Evolutionary conservation across 805 yeast species (phyloP).

Genomic region (Priceomyces haplophilus): DNA sequence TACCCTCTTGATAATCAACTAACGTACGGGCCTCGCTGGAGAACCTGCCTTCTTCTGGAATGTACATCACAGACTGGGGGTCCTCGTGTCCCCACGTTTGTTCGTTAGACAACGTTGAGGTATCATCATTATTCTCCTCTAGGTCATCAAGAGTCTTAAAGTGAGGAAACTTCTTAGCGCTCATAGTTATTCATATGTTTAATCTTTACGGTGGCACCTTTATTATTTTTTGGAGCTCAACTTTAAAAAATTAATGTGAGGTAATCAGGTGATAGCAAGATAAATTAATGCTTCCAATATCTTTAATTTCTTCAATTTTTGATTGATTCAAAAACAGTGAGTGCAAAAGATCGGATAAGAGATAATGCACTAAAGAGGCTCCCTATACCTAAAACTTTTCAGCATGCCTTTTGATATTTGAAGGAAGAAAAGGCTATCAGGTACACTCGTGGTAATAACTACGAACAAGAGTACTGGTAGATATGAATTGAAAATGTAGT

Average conservation of each 20-base stretch:
- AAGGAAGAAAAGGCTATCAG: too few species aligned
- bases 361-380: too few species aligned
- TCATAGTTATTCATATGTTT: conserved; percentile 2
- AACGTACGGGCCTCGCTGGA: conserved; percentile 26
- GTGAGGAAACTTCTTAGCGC: conserved; percentile 7
- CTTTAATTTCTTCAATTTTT: too few species aligned
- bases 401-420: too few species aligned
- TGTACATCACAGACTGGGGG: conserved; percentile 25
- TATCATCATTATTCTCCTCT: conserved; percentile 11
- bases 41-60: conserved; percentile 32
- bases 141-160: conserved; percentile 5
- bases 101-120: conserved; percentile 11
- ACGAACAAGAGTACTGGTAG: too few species aligned
- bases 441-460: too few species aligned
- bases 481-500: too few species aligned
- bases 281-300: too few species aligned
- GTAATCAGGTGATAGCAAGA: conserved; percentile 3
- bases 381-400: too few species aligned
- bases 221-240: neutral
- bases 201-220: conserved; percentile 7
- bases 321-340: too few species aligned
- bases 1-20: conserved; percentile 27
- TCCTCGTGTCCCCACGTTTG: conserved; percentile 6
- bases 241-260: neutral
- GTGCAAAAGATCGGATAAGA: too few species aligned